Conservation (phyloP, 78 protist species). For the Fonticula alba region DNA sequence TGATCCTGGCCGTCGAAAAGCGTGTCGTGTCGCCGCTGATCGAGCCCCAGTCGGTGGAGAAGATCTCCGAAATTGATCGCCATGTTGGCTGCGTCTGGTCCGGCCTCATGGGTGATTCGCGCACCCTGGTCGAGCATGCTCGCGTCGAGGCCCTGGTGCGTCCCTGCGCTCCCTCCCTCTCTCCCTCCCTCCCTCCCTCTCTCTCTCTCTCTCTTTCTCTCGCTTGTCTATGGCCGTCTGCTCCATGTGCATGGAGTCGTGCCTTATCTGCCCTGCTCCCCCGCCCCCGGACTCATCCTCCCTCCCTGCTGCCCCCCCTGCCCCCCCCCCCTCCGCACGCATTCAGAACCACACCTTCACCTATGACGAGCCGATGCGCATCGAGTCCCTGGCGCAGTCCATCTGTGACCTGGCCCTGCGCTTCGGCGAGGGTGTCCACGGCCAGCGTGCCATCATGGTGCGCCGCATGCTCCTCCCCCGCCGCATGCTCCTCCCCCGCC, state of each 20-base stretch:
- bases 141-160: conserved; percentile 77
- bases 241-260: too few species aligned
- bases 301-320: too few species aligned
- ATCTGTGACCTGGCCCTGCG: conserved; percentile 76
- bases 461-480: background rate
- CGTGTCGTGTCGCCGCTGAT: conserved; percentile 79
- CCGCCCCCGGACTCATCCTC: too few species aligned
- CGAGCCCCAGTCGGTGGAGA: conserved; percentile 49
- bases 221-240: background rate
- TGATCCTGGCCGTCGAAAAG: conserved; percentile 92
- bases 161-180: too few species aligned
- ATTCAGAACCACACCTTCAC: conserved; percentile 89
- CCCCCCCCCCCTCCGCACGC: too few species aligned
- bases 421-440: conserved; percentile 74
- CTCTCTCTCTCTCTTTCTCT: too few species aligned
- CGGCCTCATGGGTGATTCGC: conserved; percentile 93
- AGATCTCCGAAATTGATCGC: conserved; percentile 29
- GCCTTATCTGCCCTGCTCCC: too few species aligned
- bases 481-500: background rate
- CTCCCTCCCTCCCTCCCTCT: background rate
- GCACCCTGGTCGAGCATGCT: conserved; percentile 91
- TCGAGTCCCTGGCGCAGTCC: conserved; percentile 76
- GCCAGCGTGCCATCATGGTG: conserved; percentile 34
- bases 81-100: conserved; percentile 78
- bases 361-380: conserved; percentile 86